Evolutionary conservation across 305 asterid genomes (phyloP).

Genomic region (Fraxinus dipetala): DNA sequence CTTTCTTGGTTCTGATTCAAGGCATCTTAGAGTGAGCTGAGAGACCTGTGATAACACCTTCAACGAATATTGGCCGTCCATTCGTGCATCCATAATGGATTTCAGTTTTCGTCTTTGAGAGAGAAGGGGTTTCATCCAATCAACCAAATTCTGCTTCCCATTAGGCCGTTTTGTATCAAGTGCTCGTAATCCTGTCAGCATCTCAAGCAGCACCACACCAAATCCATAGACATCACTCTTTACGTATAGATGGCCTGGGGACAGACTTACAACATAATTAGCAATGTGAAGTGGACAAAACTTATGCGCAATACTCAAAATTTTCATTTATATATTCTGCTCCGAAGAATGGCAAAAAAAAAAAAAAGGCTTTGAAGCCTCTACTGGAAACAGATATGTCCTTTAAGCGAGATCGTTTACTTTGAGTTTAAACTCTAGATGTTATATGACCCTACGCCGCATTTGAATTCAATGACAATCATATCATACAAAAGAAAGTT

Average conservation of each 20-base stretch:
- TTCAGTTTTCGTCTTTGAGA: conserved; percentile 36
- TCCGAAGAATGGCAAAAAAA: neutral
- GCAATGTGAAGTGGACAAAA: neutral
- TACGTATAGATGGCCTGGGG: conserved; percentile 58
- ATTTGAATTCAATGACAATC: neutral
- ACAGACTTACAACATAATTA: neutral
- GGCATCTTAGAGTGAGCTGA: conserved; percentile 52
- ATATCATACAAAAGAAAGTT: neutral
- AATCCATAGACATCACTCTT: conserved; percentile 68
- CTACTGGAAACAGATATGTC: neutral
- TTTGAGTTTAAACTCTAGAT: neutral
- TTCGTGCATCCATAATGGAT: conserved; percentile 43
- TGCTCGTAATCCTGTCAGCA: conserved; percentile 59
- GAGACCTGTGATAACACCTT: conserved; percentile 43
- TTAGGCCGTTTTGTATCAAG: conserved; percentile 42
- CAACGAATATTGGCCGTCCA: conserved; percentile 52
- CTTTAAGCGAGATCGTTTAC: neutral
- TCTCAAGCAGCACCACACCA: conserved; percentile 73
- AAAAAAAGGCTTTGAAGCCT: neutral
- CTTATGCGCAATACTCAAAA: neutral
- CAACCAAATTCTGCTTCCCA: conserved; percentile 45
- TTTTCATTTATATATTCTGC: neutral
- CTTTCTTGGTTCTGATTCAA: conserved; percentile 45
- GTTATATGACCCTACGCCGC: neutral
- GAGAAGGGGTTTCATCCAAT: conserved; percentile 50